Evolutionary conservation across 495 filamentous ascomycete species (phyloP).

Genomic region (Parmelia sp.): DNA sequence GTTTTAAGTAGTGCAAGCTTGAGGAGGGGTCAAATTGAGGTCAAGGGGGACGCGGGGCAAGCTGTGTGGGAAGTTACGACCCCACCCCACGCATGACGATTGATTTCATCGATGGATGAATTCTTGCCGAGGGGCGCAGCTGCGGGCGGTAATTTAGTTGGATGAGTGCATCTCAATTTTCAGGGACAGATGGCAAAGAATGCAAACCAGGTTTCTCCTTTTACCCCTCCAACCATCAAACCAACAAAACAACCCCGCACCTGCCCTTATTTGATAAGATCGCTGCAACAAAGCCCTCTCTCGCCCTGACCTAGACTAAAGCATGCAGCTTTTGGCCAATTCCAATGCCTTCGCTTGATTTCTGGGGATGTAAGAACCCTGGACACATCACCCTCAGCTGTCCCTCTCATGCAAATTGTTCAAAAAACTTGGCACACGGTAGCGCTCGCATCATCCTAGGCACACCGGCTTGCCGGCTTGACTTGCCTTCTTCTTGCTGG

Average conservation of each 20-base stretch:
- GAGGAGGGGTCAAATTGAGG: not conserved
- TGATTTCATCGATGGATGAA: not conserved
- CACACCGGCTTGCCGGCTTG: not conserved
- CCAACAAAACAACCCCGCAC: slow-evolving; percentile 15
- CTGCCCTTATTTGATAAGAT: slow-evolving; percentile 9
- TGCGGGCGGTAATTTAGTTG: not conserved
- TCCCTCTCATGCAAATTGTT: not conserved
- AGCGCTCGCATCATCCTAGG: not conserved
- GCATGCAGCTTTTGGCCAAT: not conserved
- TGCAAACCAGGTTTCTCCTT: not conserved
- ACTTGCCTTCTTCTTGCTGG: not conserved
- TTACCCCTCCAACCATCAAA: slow-evolving; percentile 17
- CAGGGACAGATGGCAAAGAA: not conserved
- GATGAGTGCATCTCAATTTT: too few species aligned
- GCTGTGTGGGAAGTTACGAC: not conserved
- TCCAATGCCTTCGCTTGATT: slow-evolving; percentile 8
- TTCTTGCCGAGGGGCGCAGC: not conserved
- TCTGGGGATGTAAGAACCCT: not conserved
- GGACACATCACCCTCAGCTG: not conserved
- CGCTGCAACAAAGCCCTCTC: not conserved
- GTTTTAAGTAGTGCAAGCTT: not conserved
- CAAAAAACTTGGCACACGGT: slow-evolving; percentile 2
- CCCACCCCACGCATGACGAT: not conserved
- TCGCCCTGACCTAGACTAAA: slow-evolving; percentile 9
- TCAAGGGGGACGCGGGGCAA: not conserved